Evolutionary conservation across 148 eudicot species (phyloP).

Genomic region (Agrostemma githago): DNA sequence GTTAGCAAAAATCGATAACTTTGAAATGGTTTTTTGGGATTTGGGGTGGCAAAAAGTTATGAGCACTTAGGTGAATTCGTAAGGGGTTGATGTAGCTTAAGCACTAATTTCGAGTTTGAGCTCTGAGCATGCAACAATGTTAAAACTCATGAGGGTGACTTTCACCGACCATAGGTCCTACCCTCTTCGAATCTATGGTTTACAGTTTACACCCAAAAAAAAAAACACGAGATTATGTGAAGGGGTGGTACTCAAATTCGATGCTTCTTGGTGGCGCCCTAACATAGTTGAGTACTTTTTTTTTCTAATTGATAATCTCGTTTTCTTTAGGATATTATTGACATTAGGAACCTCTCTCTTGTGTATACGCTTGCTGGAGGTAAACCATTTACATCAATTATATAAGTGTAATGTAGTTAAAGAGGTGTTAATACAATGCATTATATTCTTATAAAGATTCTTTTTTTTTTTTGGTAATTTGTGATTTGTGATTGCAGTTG

Average conservation of each 20-base stretch:
- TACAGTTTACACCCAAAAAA: no score
- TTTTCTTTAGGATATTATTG: constrained; percentile 60
- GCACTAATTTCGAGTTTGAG: no score
- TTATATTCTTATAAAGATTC: neutral
- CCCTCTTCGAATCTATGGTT: no score
- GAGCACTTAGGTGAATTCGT: no score
- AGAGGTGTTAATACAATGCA: neutral
- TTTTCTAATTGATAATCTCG: neutral
- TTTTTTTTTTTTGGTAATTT: neutral
- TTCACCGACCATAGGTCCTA: no score
- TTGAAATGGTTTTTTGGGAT: neutral
- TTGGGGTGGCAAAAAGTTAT: neutral
- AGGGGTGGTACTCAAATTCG: neutral
- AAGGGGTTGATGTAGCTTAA: no score
- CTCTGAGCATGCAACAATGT: no score
- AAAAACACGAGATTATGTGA: neutral
- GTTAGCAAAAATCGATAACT: neutral
- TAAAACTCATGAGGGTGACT: no score
- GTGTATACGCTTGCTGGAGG: constrained; percentile 89
- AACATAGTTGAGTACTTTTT: neutral
- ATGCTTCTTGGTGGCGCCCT: neutral
- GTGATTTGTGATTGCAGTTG: constrained; percentile 44
- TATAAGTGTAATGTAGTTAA: neutral
- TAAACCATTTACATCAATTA: constrained; percentile 11
- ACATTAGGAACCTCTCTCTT: constrained; percentile 80